phyloP scores from a whole-genome alignment of 148 eudicot genomes.

The Rhododendron ovatum region DNA sequence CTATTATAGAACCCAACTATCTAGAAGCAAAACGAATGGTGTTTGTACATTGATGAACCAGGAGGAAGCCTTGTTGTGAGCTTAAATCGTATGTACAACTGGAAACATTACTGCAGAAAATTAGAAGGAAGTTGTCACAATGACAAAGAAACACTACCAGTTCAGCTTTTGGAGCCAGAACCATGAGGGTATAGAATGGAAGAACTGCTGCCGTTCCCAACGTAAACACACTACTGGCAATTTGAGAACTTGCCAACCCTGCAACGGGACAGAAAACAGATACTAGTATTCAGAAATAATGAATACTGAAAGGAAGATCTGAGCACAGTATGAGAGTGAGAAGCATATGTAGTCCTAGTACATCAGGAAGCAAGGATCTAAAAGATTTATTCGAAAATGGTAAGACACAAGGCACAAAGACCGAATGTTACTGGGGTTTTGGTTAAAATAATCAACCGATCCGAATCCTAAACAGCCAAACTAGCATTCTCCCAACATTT shows the following conservation, averaged over 20 bases:
- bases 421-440: neutral
- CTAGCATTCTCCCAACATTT: neutral
- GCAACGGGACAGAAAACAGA: constrained; percentile 10
- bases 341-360: neutral
- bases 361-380: neutral
- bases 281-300: neutral
- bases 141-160: constrained; percentile 41
- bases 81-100: neutral
- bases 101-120: neutral
- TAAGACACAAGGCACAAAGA: neutral
- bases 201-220: constrained; percentile 83
- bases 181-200: constrained; percentile 90
- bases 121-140: neutral
- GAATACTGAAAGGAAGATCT: neutral
- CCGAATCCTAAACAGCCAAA: neutral
- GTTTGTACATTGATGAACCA: neutral
- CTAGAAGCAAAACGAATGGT: no score
- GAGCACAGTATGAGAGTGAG: neutral
- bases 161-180: constrained; percentile 82
- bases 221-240: constrained; percentile 72
- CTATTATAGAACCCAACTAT: no score
- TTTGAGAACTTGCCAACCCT: constrained; percentile 56
- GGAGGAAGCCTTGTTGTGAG: neutral
- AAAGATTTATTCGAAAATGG: neutral
- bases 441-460: neutral